These are phyloP conservation scores for Acacia melanoxylon DNA, from an alignment of 306 rosid genomes.

Conservation along the genomic window DNA sequence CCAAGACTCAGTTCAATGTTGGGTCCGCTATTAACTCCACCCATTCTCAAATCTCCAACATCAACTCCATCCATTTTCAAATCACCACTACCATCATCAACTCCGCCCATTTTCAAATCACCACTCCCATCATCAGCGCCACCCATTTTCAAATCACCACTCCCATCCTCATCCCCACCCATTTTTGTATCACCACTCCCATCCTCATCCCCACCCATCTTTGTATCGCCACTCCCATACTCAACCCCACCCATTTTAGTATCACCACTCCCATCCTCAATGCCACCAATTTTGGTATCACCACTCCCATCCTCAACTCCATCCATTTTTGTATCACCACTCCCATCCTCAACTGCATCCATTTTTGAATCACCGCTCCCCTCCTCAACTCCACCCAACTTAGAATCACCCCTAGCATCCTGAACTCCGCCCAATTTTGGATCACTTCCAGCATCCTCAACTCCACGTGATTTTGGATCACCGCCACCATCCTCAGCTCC, in stretches of 20 bases:
- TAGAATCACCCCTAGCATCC: conserved; percentile 27
- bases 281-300: conserved; percentile 24
- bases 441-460: conserved; percentile 31
- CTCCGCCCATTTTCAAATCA: background rate
- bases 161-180: background rate
- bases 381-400: conserved; percentile 30
- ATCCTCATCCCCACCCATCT: background rate
- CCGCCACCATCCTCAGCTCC: background rate
- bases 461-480: background rate
- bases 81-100: conserved; percentile 36
- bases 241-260: background rate
- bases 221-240: background rate
- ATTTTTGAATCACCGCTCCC: conserved; percentile 17
- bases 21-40: conserved; percentile 37
- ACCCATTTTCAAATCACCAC: background rate
- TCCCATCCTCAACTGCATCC: conserved; percentile 36
- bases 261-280: conserved; percentile 10
- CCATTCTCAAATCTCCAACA: conserved; percentile 26
- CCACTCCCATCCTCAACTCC: conserved; percentile 37
- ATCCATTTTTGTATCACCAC: background rate
- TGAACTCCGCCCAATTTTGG: conserved; percentile 24
- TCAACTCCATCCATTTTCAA: conserved; percentile 29
- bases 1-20: conserved; percentile 59
- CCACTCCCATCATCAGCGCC: background rate
- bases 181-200: background rate